Evolutionary conservation across 164 flowering plant genomes (phyloP), one percentile per base, ranked within the genome.

Genomic region (Magnolia officinalis): DNA sequence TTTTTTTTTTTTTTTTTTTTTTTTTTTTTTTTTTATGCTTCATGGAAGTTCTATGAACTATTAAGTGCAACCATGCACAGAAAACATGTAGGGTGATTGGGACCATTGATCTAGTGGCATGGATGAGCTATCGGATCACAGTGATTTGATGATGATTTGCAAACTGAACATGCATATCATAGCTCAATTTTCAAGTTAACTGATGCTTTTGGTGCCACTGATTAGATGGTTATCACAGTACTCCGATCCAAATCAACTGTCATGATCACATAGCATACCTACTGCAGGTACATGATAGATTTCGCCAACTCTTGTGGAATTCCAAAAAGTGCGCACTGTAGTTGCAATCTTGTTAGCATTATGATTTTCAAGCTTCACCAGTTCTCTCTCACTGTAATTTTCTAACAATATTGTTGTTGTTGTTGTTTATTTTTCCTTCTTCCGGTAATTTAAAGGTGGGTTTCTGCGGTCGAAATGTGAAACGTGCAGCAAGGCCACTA

Each of bases 391-490:
- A 55, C 1, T 55, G 19, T 55, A 55, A 55, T 55, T 55, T 55
- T 55, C 61, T 55, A n/a, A 64, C 10, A 64, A 64, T 8, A 21
- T n/a, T 37, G 6, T 37, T 37, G n/a, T 64, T 8, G n/a, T n/a
- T 37, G 6, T 37, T 37, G 1, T n/a, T n/a, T n/a, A n/a, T 64
- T 49, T 66, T 51, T 1, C 23, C n/a, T 29, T 31, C 2, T 13
- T 24, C 1, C 10, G 26, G 3, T 8, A 8, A 59, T 2, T 8
- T 37, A 77, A 88, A 80, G 83, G 85, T 13, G 93, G 93, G 24
- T 79, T 88, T 10, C 24, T 80, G 18, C 81, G 89, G 78, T 80
- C 91, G 0, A 88, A 72, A 78, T 94, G 98, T 51, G 90, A 89
- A 14, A 78, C 89, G 1, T 94, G 97, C 69, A 76, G 81, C 55